phyloP scores from a whole-genome alignment of 2,329 filamentous ascomycete genomes.

The Botrytis byssoidea region DNA sequence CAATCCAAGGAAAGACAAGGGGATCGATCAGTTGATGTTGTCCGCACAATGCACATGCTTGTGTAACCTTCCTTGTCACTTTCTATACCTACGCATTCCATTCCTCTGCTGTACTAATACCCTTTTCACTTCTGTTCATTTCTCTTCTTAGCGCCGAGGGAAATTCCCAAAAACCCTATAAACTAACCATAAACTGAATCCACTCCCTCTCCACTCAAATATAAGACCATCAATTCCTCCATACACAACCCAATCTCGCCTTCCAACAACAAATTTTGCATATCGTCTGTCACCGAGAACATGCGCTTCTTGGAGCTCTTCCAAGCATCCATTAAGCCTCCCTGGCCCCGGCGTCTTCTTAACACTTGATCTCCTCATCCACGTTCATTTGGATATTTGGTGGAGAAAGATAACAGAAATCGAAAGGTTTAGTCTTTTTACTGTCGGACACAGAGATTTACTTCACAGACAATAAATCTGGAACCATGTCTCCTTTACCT shows the following conservation, averaged over 20 bases:
- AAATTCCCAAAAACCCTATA: background rate
- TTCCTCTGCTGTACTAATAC: background rate
- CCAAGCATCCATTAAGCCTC: constrained; percentile 27
- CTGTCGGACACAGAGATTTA: background rate
- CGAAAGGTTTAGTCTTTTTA: constrained; percentile 1
- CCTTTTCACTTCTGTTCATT: background rate
- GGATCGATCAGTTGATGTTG: background rate
- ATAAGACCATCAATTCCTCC: constrained; percentile 20
- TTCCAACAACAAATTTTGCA: constrained; percentile 23
- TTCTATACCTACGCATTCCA: background rate
- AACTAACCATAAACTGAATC: constrained; percentile 8
- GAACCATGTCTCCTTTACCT: constrained; percentile 10
- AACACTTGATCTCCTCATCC: constrained; percentile 12
- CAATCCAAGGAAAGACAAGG: background rate
- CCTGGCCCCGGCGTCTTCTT: constrained; percentile 30
- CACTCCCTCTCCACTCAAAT: constrained; percentile 22
- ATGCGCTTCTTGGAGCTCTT: constrained; percentile 32
- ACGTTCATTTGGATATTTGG: constrained; percentile 13
- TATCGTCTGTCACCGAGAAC: constrained; percentile 32
- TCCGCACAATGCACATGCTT: background rate
- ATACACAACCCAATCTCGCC: constrained; percentile 20
- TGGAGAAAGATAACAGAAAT: background rate
- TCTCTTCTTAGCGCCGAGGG: background rate
- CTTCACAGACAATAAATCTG: background rate
- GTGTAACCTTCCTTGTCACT: constrained; percentile 2